A percentile compares a stretch with the other conserved stretches of the same genome.
These are phyloP conservation scores for Eutrema heterophyllum DNA, from an alignment of 345 rosid species.

Conservation along the genomic window DNA sequence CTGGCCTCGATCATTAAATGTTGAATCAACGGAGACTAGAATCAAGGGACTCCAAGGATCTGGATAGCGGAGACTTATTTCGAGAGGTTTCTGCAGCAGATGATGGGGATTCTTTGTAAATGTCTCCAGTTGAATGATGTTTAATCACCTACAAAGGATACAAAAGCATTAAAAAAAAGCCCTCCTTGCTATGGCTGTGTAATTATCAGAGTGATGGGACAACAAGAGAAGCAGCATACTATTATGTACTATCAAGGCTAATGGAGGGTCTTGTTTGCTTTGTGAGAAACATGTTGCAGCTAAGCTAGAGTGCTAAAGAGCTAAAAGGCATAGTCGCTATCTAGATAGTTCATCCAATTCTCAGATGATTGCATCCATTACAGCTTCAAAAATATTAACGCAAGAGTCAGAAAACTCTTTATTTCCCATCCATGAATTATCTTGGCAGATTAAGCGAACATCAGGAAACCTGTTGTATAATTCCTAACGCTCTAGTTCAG, in stretches of 20 bases:
- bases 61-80: conserved; percentile 40
- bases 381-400: background rate
- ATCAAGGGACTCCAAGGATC: conserved; percentile 44
- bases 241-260: background rate
- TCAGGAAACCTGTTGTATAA: background rate
- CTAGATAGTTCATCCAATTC: conserved; percentile 1
- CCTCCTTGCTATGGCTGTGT: background rate
- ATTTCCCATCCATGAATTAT: background rate
- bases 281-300: background rate
- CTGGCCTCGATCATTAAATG: background rate
- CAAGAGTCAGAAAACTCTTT: background rate
- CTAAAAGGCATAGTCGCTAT: background rate
- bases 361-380: background rate
- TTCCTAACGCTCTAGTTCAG: background rate
- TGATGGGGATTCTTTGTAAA: conserved; percentile 40
- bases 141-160: conserved; percentile 20
- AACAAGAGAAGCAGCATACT: background rate
- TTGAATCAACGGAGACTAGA: conserved; percentile 33
- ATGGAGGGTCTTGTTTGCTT: background rate
- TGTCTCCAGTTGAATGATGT: conserved; percentile 27
- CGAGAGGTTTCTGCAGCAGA: conserved; percentile 49
- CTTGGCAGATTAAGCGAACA: background rate
- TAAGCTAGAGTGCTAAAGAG: background rate
- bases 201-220: background rate
- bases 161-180: background rate